Conservation (phyloP, 306 rosid species). For the Malus fusca region DNA sequence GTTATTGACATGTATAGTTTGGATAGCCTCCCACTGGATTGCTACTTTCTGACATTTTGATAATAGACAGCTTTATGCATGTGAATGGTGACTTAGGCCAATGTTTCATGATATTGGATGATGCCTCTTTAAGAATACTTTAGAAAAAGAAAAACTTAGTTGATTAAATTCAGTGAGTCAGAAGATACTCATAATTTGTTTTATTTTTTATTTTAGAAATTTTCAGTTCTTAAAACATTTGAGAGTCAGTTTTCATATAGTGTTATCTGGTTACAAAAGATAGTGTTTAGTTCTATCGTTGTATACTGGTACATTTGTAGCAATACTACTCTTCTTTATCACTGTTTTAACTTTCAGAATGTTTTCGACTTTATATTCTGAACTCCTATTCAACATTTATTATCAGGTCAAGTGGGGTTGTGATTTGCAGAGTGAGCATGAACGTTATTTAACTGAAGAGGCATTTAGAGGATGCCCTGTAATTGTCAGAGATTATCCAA, state of each 20-base stretch:
- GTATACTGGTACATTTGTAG: not conserved
- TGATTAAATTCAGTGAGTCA: not conserved
- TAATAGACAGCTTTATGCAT: not conserved
- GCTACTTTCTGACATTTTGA: not conserved
- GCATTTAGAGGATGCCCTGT: slow-evolving; percentile 86
- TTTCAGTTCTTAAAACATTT: not conserved
- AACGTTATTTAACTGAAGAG: slow-evolving; percentile 86
- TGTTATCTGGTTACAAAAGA: not conserved
- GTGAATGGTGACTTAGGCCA: not conserved
- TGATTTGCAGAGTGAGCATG: slow-evolving; percentile 97
- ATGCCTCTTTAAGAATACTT: not conserved
- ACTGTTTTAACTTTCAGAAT: slow-evolving; percentile 6
- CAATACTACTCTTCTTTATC: slow-evolving; percentile 1
- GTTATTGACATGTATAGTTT: not conserved
- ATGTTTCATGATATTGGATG: not conserved
- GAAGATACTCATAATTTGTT: not conserved
- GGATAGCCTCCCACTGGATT: not conserved
- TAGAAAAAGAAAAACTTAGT: not conserved
- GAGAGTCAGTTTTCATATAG: not conserved
- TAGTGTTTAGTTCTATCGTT: not conserved
- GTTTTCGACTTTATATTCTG: not conserved
- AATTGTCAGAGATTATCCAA: slow-evolving; percentile 87
- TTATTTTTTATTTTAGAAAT: not conserved
- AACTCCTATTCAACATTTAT: slow-evolving; percentile 6
- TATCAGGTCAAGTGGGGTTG: slow-evolving; percentile 89